Evolutionary conservation across 2,329 filamentous ascomycete species (phyloP).

Genomic region (Fusarium chuoi): DNA sequence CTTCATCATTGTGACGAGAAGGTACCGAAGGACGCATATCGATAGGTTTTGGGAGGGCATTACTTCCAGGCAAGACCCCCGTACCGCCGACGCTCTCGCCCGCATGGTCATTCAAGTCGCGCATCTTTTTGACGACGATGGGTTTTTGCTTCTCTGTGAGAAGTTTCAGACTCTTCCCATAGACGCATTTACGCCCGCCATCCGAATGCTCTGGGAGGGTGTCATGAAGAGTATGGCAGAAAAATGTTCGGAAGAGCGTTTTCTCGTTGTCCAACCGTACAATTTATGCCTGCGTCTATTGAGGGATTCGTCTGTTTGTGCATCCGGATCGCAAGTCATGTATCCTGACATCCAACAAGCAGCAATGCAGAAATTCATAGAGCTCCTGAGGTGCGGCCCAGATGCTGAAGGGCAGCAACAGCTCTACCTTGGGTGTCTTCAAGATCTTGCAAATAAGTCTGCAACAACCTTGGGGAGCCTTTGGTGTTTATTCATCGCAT

Average conservation of each 20-base stretch:
- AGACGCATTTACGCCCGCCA: slow-evolving; percentile 68
- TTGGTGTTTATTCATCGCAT: slow-evolving; percentile 67
- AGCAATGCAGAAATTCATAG: slow-evolving; percentile 69
- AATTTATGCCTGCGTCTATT: slow-evolving; percentile 73
- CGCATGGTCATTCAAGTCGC: slow-evolving; percentile 67
- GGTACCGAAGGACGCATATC: slow-evolving; percentile 76
- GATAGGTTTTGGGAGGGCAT: slow-evolving; percentile 88
- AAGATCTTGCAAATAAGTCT: slow-evolving; percentile 73
- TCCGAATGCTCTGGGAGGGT: slow-evolving; percentile 70
- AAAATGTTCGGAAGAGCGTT: slow-evolving; percentile 54
- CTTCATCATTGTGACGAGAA: slow-evolving; percentile 83
- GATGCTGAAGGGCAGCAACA: slow-evolving; percentile 64
- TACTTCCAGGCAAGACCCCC: slow-evolving; percentile 81
- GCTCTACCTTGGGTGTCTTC: slow-evolving; percentile 74
- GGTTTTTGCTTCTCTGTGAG: slow-evolving; percentile 72
- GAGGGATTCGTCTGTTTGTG: slow-evolving; percentile 73
- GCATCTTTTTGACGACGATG: slow-evolving; percentile 58
- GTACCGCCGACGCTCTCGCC: slow-evolving; percentile 83
- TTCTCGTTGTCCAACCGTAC: slow-evolving; percentile 57
- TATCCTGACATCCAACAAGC: slow-evolving; percentile 72
- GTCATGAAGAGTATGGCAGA: slow-evolving; percentile 62
- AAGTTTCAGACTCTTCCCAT: slow-evolving; percentile 76
- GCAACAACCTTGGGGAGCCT: slow-evolving; percentile 77
- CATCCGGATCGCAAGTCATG: slow-evolving; percentile 63
- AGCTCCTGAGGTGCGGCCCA: slow-evolving; percentile 67